Base-by-base conservation (phyloP, 495 filamentous ascomycete species). In the Tuber melanosporum region DNA sequence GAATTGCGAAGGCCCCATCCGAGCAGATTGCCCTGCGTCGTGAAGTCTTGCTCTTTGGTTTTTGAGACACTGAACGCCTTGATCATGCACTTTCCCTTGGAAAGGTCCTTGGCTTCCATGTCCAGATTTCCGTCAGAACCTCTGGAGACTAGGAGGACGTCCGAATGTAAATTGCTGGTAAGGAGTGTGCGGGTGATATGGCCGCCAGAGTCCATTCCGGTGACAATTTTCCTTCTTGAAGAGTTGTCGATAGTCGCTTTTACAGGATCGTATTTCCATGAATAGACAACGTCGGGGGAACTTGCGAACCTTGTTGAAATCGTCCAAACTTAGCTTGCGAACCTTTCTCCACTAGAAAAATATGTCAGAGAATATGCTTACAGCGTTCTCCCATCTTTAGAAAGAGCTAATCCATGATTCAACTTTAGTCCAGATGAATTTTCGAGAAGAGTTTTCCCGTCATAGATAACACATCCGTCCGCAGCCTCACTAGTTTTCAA, bases 1-100 rank as follows among this genome's bases (percentile, higher is more conserved):
- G 88, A 88, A 83, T 93, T 93, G 26, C 92, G 87, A 39, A 94
- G 87, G 52, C 92, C 92, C 87, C 91, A 93, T 26, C 91, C 92
- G 10, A 92, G 84, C 5, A 89, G 82, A 70, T 84, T 76, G n/a
- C 92, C 92, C 26, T 87, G 84, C 26, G 82, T 85, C 19, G 85
- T 77, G 66, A 84, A 88, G 69, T 87, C 84, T 1, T 73, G 70
- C 8, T 84, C 74, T 10, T 82, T 57, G 10, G 84, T 76, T 71
- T 85, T 87, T 26, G 85, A 85, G 26, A 92, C 75, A 83, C 91
- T 87, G 85, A 92, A 93, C 45, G 88, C 89, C 75, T 89, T 90
- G 73, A 94, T 87, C 77, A 91, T 90, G 14, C 88, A 89, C 77
- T 88, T 86, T 9, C 90, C 91, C 0, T 86, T 86, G 22, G 81